A percentile compares a stretch with the other conserved stretches of the same genome.
phyloP scores from a whole-genome alignment of 116 monocot species.

The Trichopus zeylanicus region DNA sequence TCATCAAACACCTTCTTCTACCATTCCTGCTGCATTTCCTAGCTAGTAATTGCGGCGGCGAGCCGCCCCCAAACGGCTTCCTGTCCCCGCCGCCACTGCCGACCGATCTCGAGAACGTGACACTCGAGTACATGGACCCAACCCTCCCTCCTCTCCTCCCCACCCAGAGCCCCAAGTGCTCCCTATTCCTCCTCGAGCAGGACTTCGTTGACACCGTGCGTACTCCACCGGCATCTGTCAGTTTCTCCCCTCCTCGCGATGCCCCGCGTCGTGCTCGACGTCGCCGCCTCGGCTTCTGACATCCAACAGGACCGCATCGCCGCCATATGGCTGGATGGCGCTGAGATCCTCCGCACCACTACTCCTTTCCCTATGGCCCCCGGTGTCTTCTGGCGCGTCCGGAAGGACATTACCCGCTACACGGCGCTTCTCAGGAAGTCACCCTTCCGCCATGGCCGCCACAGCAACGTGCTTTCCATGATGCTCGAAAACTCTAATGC shows the following conservation, averaged over 20 bases:
- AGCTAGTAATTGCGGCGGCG: too few species aligned
- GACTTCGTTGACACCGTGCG: conserved; percentile 29
- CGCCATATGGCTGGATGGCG: conserved; percentile 51
- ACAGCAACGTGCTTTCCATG: conserved; percentile 20
- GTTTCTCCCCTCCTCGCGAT: conserved; percentile 18
- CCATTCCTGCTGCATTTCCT: too few species aligned
- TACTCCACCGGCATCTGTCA: conserved; percentile 9
- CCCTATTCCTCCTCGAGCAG: conserved; percentile 25
- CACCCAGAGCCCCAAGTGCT: conserved; percentile 18
- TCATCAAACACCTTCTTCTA: too few species aligned
- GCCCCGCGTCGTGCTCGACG: conserved; percentile 28
- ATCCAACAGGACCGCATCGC: conserved; percentile 45
- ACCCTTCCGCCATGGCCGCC: neutral
- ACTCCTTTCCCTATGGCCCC: conserved; percentile 37
- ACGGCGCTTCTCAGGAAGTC: conserved; percentile 24
- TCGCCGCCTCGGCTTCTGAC: conserved; percentile 28
- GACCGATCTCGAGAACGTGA: neutral
- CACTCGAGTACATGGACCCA: conserved; percentile 22
- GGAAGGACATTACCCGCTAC: conserved; percentile 53
- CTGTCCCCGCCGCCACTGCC: neutral
- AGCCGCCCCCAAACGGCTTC: too few species aligned
- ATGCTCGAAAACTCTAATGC: conserved; percentile 52
- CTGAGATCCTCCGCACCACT: conserved; percentile 52
- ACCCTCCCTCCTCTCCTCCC: conserved; percentile 30
- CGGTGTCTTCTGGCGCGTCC: conserved; percentile 42